Conservation (phyloP, 208 protist species). For the Novymonas esmeraldas region DNA sequence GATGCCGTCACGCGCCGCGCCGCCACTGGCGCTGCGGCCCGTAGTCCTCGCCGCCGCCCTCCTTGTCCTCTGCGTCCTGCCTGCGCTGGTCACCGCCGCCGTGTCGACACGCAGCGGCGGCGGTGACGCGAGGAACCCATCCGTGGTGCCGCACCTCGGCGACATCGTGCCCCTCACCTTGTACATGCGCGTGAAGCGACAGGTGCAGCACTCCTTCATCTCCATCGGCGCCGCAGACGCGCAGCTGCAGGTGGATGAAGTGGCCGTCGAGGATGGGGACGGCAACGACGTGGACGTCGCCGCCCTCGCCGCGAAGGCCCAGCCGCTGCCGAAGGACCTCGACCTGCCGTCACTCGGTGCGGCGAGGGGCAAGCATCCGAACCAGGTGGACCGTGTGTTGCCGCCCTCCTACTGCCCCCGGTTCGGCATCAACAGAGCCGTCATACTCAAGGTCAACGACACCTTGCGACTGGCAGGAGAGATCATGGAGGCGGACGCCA, state of each 20-base stretch:
- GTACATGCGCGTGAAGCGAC: constrained; percentile 54
- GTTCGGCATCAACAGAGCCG: constrained; percentile 59
- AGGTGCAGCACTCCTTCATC: constrained; percentile 20
- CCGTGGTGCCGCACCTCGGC: constrained; percentile 31
- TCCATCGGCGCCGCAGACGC: not conserved
- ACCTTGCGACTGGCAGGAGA: constrained; percentile 14
- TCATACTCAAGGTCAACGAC: constrained; percentile 24
- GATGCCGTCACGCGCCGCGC: too few relatives aligned
- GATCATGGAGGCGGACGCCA: constrained; percentile 4
- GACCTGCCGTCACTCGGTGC: constrained; percentile 14
- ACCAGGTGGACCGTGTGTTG: constrained; percentile 44
- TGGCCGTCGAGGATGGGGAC: constrained; percentile 13
- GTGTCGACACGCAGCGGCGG: not conserved
- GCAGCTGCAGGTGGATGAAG: constrained; percentile 14
- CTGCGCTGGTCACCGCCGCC: not conserved
- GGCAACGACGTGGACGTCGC: constrained; percentile 15
- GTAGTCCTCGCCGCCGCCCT: too few relatives aligned
- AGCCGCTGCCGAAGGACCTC: constrained; percentile 14
- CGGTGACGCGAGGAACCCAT: not conserved
- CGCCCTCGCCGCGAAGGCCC: constrained; percentile 11
- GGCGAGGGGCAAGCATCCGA: constrained; percentile 29
- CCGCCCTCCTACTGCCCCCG: constrained; percentile 50
- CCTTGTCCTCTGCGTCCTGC: constrained; percentile 5
- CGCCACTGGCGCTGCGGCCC: too few relatives aligned
- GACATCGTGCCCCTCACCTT: constrained; percentile 66